Evolutionary conservation across 1,284 basidiomycete species (phyloP), one percentile per base, ranked within the genome.

Genomic region (Boletellus deceptivus): DNA sequence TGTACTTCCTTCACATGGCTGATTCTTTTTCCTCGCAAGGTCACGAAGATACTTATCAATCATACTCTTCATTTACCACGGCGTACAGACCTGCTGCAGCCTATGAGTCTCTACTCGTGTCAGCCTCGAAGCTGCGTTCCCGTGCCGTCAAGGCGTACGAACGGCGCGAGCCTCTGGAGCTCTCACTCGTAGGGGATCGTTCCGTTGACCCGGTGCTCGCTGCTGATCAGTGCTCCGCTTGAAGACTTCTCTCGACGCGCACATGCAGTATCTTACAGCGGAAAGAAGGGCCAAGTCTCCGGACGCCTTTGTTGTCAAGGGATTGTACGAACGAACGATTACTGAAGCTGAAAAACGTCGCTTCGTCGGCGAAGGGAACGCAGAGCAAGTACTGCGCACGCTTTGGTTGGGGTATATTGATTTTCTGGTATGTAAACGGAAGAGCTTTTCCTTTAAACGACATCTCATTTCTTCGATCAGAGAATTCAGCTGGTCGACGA

Each of bases 21-120:
- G 29, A 49, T 45, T 33, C 38, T 22, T 55, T 33, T 6, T 35
- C 8, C 29, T 38, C 40, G 27, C 29, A 54, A 87, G 84, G 78
- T 56, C 77, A 86, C 48, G 88, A 91, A 35, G 80, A 87, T 17
- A 94, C 92, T 0, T 86, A 87, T 50, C 83, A 91, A 60, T 75
- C 80, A 3, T 97, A 94, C 66, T 96, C 93, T 2, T 81, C 85
- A 0, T 96, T 95, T 69, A 89, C 91, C 17, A 91, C 91, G 0
- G 78, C 80, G 37, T 78, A 88, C 68, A 82, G 83, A 53, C 77
- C 84, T n/a, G 75, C 86, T 0, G 71, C 79, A 16, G 78, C 86
- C 49, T 98, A 98, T 63, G 92, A 95, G 64, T 62, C 71, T 0
- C 70, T 86, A 8, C 77, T 97, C 39, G 79, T 95, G 16, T 68